A percentile compares a stretch with the other conserved stretches of the same genome.
Conservation (phyloP, 352 stramenopile genomes). For the Globisporangium okanoganense region DNA sequence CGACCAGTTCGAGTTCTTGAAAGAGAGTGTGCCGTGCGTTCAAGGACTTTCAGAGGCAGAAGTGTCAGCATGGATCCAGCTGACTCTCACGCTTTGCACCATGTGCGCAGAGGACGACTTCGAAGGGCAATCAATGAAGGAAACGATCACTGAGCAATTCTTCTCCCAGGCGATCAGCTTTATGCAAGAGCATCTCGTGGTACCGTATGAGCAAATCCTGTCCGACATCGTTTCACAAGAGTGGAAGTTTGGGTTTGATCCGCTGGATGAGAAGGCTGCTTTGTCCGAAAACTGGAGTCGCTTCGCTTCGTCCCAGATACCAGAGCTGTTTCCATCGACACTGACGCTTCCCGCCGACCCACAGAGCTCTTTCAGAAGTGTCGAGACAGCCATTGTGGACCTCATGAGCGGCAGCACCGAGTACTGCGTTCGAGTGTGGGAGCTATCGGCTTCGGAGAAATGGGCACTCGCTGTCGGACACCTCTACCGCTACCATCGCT, state of each 20-base stretch:
- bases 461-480: constrained; percentile 3
- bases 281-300: constrained; percentile 24
- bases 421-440: constrained; percentile 5
- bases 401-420: constrained; percentile 6
- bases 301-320: constrained; percentile 28
- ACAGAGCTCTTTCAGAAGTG: not conserved
- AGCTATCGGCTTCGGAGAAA: not conserved
- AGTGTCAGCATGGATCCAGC: constrained; percentile 2
- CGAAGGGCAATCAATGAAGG: not conserved
- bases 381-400: constrained; percentile 2
- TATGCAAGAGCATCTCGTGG: constrained; percentile 7
- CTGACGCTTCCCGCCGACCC: constrained; percentile 9
- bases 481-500: constrained; percentile 19
- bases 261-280: not conserved
- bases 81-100: constrained; percentile 5
- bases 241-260: constrained; percentile 41
- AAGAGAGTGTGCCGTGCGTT: constrained; percentile 9
- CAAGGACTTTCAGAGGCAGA: not conserved
- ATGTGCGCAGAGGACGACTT: not conserved
- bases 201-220: constrained; percentile 23
- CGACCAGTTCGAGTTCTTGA: constrained; percentile 18
- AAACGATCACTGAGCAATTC: not conserved
- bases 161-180: constrained; percentile 9
- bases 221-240: constrained; percentile 31
- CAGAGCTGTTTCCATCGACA: constrained; percentile 32